Evolutionary conservation across 371 early-diverging fungal genomes (phyloP).

Genomic region (Apophysomyces sp.): DNA sequence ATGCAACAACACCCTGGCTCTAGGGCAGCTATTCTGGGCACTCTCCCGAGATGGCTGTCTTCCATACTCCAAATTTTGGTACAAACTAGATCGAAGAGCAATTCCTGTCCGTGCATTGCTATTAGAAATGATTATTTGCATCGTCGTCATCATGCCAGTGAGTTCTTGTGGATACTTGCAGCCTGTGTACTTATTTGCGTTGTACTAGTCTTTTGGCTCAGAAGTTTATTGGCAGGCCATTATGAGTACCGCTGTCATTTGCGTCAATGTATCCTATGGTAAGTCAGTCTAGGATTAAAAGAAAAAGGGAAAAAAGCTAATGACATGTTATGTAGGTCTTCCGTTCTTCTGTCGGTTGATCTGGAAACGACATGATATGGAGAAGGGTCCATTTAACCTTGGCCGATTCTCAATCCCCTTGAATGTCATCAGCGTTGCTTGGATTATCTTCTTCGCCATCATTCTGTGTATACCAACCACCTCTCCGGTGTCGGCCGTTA

Average conservation of each 20-base stretch:
- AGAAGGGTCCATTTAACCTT: constrained; percentile 23
- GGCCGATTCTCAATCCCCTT: constrained; percentile 23
- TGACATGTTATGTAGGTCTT: constrained; percentile 9
- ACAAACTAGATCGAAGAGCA: constrained; percentile 13
- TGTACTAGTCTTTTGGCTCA: constrained; percentile 16
- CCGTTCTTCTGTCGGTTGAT: constrained; percentile 28
- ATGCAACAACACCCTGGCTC: constrained; percentile 14
- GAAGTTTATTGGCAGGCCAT: constrained; percentile 24
- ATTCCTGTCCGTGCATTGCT: constrained; percentile 17
- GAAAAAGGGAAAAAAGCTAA: background rate
- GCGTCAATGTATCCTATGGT: constrained; percentile 25
- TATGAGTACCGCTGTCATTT: constrained; percentile 24
- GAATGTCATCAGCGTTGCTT: constrained; percentile 17
- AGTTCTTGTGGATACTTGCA: background rate
- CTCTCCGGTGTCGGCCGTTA: constrained; percentile 11
- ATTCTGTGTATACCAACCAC: constrained; percentile 26
- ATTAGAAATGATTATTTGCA: constrained; percentile 14
- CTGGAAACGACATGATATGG: constrained; percentile 9
- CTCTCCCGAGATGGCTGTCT: constrained; percentile 26
- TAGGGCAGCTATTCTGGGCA: constrained; percentile 23
- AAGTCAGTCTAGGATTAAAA: constrained; percentile 4
- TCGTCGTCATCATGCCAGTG: constrained; percentile 29
- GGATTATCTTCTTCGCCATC: constrained; percentile 28
- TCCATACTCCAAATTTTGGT: constrained; percentile 21
- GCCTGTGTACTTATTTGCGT: background rate